Conservation (phyloP, 257 asterid species). For the Solanum chiquidenum region DNA sequence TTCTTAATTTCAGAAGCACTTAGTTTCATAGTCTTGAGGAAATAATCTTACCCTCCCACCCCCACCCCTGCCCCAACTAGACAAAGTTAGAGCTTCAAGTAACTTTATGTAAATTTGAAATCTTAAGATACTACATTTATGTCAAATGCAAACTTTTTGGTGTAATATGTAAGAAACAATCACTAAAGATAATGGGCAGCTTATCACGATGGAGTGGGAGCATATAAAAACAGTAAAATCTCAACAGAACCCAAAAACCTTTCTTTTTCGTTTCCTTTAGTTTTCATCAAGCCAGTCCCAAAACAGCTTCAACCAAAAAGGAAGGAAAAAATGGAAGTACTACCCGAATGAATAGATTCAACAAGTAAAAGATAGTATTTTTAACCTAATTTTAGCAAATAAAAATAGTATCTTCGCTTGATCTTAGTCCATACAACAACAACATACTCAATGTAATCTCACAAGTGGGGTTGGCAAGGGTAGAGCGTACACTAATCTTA, state of each 20-base stretch:
- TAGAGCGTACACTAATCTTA: background rate
- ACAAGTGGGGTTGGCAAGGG: background rate
- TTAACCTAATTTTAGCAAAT: background rate
- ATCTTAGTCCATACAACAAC: background rate
- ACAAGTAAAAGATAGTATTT: background rate
- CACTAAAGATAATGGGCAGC: background rate
- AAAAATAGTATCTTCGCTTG: background rate
- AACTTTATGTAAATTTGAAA: background rate
- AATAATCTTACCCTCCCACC: background rate
- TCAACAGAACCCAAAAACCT: background rate
- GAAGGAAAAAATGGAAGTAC: background rate
- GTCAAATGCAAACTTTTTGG: background rate
- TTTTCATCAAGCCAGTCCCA: background rate
- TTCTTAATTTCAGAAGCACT: background rate
- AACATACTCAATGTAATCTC: background rate
- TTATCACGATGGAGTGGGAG: background rate
- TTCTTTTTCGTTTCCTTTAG: background rate
- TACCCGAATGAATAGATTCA: background rate
- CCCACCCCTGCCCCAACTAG: background rate
- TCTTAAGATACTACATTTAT: background rate
- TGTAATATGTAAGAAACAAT: background rate
- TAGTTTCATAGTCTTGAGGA: background rate
- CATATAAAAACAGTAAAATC: background rate
- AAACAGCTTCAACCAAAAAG: background rate
- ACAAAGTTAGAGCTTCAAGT: background rate